Evolutionary conservation across 306 rosid species (phyloP).

Genomic region (Sicyos edulis): DNA sequence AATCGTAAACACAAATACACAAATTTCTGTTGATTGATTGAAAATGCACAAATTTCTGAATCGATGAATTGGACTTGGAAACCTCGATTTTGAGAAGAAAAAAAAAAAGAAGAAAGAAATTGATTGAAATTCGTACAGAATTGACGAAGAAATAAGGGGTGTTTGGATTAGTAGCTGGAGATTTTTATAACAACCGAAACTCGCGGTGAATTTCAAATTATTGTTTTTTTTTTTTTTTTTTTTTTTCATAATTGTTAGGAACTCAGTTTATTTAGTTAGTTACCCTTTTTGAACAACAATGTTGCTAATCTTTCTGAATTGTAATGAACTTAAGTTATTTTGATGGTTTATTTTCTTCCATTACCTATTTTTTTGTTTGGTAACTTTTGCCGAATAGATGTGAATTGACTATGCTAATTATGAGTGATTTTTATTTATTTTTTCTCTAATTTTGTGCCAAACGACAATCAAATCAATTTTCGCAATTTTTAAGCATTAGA

Average conservation of each 20-base stretch:
- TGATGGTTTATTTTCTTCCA: no score
- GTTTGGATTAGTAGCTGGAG: neutral
- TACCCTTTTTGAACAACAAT: no score
- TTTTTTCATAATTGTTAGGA: neutral
- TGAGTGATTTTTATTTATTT: no score
- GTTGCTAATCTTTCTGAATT: no score
- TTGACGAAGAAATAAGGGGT: neutral
- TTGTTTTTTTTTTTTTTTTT: neutral
- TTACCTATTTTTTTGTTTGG: no score
- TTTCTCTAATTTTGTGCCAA: no score
- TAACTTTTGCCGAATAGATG: no score
- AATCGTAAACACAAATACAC: neutral
- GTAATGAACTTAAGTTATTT: no score
- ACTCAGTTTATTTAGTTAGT: no score
- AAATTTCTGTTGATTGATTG: neutral
- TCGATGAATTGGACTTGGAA: neutral
- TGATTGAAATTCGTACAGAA: neutral
- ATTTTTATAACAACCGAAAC: slow-evolving; percentile 17
- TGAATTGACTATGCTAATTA: no score
- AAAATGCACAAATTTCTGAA: neutral
- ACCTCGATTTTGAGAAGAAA: neutral
- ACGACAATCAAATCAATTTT: no score
- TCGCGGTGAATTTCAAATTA: slow-evolving; percentile 20
- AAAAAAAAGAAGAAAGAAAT: neutral
- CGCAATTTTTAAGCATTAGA: no score